These are phyloP conservation scores for Pharus latifolius DNA, from an alignment of 176 grass and related monocot species.

Conservation along the genomic window DNA sequence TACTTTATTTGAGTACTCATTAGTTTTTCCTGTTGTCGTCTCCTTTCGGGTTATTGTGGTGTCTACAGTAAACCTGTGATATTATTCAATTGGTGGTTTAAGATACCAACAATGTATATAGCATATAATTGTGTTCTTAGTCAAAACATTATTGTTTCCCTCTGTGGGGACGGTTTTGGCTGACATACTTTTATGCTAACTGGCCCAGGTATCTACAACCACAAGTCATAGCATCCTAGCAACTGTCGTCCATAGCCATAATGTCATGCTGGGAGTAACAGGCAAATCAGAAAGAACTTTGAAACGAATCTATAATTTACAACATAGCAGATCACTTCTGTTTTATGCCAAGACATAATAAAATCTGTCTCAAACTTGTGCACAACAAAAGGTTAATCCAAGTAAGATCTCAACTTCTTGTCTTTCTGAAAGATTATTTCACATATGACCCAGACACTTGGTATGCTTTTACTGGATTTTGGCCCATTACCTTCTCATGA, in stretches of 20 bases:
- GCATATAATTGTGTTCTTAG: constrained; percentile 12
- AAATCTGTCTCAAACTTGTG: constrained; percentile 14
- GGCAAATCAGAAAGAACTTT: background rate
- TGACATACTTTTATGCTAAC: constrained; percentile 4
- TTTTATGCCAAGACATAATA: constrained; percentile 29
- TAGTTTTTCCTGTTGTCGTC: background rate
- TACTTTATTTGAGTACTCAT: background rate
- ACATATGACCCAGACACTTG: background rate
- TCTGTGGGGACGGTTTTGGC: constrained; percentile 10
- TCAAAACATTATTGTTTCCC: background rate
- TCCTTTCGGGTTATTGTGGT: background rate
- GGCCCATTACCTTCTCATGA: background rate
- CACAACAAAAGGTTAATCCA: constrained; percentile 19
- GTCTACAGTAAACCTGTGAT: background rate
- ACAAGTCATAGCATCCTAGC: background rate
- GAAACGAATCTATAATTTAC: constrained; percentile 17
- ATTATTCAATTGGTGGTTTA: constrained; percentile 8
- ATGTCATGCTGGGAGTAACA: background rate
- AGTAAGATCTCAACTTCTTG: constrained; percentile 12
- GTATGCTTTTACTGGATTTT: background rate
- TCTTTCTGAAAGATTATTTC: constrained; percentile 3
- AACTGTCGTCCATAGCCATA: background rate
- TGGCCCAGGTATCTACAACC: constrained; percentile 7
- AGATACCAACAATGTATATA: constrained; percentile 2
- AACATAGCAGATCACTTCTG: constrained; percentile 26